phyloP scores from a whole-genome alignment of 2,329 filamentous ascomycete species.

The Paracamarosporium sp. region DNA sequence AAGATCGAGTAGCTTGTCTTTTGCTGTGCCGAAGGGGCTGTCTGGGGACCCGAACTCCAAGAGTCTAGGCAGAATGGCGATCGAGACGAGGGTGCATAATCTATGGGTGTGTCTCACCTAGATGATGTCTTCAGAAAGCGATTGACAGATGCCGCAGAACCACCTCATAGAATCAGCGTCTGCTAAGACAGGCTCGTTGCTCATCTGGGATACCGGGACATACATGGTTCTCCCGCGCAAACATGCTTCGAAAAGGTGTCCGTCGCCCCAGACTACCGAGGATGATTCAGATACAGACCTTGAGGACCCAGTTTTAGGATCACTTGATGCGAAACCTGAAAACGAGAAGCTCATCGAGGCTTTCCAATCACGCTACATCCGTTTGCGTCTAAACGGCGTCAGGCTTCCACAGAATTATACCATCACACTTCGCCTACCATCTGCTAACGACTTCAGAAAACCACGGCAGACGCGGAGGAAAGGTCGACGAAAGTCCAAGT shows the following conservation, averaged over 20 bases:
- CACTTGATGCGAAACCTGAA: slow-evolving; percentile 20
- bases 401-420: slow-evolving; percentile 49
- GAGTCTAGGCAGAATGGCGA: slow-evolving; percentile 50
- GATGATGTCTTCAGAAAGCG: not conserved
- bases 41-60: slow-evolving; percentile 51
- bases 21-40: slow-evolving; percentile 52
- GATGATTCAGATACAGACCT: slow-evolving; percentile 10
- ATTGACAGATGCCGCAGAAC: slow-evolving; percentile 34
- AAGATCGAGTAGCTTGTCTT: slow-evolving; percentile 69
- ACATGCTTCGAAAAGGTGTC: slow-evolving; percentile 15
- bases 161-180: slow-evolving; percentile 54
- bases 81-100: slow-evolving; percentile 54
- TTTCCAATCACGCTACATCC: slow-evolving; percentile 49
- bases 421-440: slow-evolving; percentile 47
- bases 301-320: not conserved
- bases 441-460: slow-evolving; percentile 38
- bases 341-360: slow-evolving; percentile 47
- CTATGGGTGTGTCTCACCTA: slow-evolving; percentile 42
- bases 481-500: not conserved
- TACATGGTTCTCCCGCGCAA: slow-evolving; percentile 46
- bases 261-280: slow-evolving; percentile 41
- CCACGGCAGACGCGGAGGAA: slow-evolving; percentile 19
- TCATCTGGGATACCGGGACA: slow-evolving; percentile 56
- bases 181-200: slow-evolving; percentile 50
- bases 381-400: slow-evolving; percentile 50